phyloP scores from a whole-genome alignment of 2,329 filamentous ascomycete genomes.

The Ophiostoma perfectum region DNA sequence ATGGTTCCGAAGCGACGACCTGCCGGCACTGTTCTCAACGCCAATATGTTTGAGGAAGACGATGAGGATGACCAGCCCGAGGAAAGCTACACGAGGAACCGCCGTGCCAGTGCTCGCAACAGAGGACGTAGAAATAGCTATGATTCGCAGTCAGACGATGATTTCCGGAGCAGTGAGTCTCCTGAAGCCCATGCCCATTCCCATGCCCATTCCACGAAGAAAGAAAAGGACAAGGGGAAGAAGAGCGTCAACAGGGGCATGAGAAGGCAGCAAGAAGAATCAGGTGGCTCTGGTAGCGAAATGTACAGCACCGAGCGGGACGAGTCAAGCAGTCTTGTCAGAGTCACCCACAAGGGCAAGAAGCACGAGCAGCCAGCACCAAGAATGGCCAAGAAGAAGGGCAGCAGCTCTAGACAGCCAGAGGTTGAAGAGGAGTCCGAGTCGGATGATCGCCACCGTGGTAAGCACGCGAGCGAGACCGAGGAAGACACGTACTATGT shows the following conservation, averaged over 20 bases:
- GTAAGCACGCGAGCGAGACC: not conserved
- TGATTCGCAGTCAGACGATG: not conserved
- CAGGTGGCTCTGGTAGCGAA: not conserved
- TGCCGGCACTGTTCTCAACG: constrained; percentile 12
- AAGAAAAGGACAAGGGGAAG: constrained; percentile 1
- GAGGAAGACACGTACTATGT: constrained; percentile 18
- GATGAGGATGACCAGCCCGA: constrained; percentile 4
- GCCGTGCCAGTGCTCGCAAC: not conserved
- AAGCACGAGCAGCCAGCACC: not conserved
- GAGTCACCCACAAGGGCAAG: constrained; percentile 4
- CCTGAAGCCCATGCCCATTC: not conserved
- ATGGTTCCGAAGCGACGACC: constrained; percentile 8
- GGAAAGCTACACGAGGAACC: not conserved
- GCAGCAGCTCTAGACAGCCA: constrained; percentile 3
- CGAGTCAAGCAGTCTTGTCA: not conserved
- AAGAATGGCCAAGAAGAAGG: constrained; percentile 10
- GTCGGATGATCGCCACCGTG: not conserved
- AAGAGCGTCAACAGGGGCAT: not conserved
- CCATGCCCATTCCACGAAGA: not conserved
- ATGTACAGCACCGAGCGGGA: constrained; percentile 9
- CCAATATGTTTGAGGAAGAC: constrained; percentile 6
- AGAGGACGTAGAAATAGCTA: not conserved
- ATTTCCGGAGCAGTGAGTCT: not conserved
- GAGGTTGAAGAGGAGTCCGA: not conserved
- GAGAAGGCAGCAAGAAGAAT: not conserved